Percentiles rank a stretch among this genome's conserved stretches.
Conservation (phyloP, 306 rosid genomes). For the Albizia julibrissin region DNA sequence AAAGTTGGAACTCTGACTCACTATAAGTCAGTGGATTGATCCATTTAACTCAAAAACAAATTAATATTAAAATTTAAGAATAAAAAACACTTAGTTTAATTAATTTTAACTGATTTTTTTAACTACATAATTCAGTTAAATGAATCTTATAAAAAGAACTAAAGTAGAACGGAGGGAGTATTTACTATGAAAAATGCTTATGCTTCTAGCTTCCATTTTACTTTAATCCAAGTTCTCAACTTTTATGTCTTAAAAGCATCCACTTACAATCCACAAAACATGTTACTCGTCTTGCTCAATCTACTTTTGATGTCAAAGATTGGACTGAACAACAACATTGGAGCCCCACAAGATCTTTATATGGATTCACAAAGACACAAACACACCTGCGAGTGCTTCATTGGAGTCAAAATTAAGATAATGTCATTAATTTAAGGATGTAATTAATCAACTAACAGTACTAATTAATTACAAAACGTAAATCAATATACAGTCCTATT, state of each 20-base stretch:
- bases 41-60: too few species aligned
- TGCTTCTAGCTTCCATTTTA: too few species aligned
- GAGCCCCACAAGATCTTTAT: constrained; percentile 40
- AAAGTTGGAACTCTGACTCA: too few species aligned
- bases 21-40: too few species aligned
- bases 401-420: constrained; percentile 39
- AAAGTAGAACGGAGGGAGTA: too few species aligned
- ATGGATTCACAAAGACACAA: neutral
- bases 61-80: too few species aligned
- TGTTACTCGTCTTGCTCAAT: neutral
- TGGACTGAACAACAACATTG: neutral
- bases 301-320: constrained; percentile 8
- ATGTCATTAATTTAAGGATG: constrained; percentile 13
- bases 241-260: neutral
- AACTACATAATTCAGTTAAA: too few species aligned
- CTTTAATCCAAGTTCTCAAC: neutral
- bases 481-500: too few species aligned
- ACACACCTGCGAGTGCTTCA: constrained; percentile 33
- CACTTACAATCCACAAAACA: neutral
- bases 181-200: too few species aligned
- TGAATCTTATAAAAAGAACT: too few species aligned
- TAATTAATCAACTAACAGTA: neutral
- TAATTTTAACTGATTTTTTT: too few species aligned
- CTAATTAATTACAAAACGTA: neutral
- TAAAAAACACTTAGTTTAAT: too few species aligned